Base-by-base conservation (phyloP, 2,329 filamentous ascomycete species). In the Eutypella sp. region DNA sequence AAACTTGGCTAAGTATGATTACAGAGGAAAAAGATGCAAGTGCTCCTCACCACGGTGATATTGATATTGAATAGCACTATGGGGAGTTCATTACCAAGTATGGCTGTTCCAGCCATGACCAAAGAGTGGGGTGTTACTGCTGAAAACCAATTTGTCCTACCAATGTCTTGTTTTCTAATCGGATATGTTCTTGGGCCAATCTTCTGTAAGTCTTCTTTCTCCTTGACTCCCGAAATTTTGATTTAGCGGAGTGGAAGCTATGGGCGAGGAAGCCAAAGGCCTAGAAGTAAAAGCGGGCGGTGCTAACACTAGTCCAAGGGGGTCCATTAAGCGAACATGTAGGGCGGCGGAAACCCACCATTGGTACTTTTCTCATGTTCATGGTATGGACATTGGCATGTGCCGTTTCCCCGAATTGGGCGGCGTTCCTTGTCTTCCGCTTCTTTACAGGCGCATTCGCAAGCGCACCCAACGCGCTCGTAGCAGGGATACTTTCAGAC, bases 11-110 rank as follows among this genome's bases (percentile, higher is more conserved):
- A 31, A 58, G 22, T 10, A 16, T 23, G 23, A 16, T 19, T 16
- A n/a, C 50, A 82, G 74, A 54, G 54, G 41, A 79, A 72, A 55
- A 87, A 86, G 58, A 52, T 65, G 2, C 65, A 69, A 31, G 71
- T 86, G 5, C 57, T 84, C 2, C 57, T 78, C 22, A 71, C 77
- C 0, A 74, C 75, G 2, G 79, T 81, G 65, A 60, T 76, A 51
- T 71, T 76, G 44, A 81, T 87, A 37, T 70, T 85, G 59, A 88
- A 88, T 61, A 81, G 76, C 22, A 87, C 84, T 9, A 78, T 87
- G 65, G 79, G 78, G 2, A 84, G 78, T 36, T 72, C 81, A 0
- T 69, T 88, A 5, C 81, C 84, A 1, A 79, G 80, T 45, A 84
- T 84, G 61, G 79, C 80, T 13, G 73, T 81, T 2, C 71, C 75